Percentiles rank a stretch among this genome's conserved stretches.
Evolutionary conservation across 805 yeast genomes (phyloP).

Genomic region (Starmerella roubikii): DNA sequence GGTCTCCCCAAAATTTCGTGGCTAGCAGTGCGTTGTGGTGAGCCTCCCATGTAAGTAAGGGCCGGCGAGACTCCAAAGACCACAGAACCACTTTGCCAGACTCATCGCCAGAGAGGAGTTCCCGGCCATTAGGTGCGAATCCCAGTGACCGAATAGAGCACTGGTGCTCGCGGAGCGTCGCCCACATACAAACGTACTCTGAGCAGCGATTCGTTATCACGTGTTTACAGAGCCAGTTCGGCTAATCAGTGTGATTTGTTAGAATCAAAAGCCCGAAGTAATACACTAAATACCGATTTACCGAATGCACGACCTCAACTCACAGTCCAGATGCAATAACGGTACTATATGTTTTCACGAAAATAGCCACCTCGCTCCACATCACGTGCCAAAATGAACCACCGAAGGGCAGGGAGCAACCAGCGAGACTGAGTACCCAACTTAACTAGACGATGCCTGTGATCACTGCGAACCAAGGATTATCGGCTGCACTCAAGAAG

Average conservation of each 20-base stretch:
- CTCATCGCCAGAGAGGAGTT: constrained; percentile 45
- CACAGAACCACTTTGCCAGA: constrained; percentile 52
- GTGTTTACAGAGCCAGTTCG: no score
- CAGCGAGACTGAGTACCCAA: no score
- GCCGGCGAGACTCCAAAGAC: constrained; percentile 45
- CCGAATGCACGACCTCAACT: no score
- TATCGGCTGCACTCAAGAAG: constrained; percentile 30
- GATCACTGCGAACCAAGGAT: constrained; percentile 24
- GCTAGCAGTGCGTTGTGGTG: constrained; percentile 43
- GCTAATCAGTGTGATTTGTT: no score
- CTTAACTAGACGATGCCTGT: constrained; percentile 24
- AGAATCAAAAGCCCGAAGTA: no score
- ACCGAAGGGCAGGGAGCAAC: no score
- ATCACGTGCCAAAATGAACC: no score
- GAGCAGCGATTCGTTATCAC: not conserved
- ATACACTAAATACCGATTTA: no score
- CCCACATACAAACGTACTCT: no score
- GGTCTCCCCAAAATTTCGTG: constrained; percentile 33
- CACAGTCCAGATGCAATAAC: no score
- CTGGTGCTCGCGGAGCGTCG: constrained; percentile 29
- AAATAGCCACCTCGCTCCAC: no score
- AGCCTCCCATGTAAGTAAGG: constrained; percentile 44
- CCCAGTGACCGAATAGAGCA: constrained; percentile 23
- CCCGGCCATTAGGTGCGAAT: constrained; percentile 26
- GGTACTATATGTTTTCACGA: no score